These are phyloP conservation scores for Guyanaporus albipodus DNA, from an alignment of 768 basidiomycete genomes.

Conservation along the genomic window DNA sequence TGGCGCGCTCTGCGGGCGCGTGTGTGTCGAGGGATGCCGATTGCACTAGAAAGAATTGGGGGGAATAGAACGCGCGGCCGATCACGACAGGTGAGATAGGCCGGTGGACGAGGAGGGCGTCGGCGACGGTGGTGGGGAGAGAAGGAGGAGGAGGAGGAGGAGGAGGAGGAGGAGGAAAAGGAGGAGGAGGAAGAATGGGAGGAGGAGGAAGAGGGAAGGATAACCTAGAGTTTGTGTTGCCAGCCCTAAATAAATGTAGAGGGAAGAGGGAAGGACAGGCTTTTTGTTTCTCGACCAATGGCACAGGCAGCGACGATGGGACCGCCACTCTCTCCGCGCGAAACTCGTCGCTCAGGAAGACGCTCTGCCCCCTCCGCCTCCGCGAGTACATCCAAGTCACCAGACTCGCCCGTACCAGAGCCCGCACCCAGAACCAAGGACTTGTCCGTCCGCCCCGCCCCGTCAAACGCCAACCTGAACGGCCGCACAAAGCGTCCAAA, in stretches of 20 bases:
- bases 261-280: no score
- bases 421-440: conserved; percentile 41
- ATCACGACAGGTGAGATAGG: conserved; percentile 13
- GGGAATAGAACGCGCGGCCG: conserved; percentile 3
- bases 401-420: conserved; percentile 60
- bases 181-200: conserved; percentile 1
- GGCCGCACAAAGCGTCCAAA: conserved; percentile 58
- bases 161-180: background rate
- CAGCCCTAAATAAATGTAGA: conserved; percentile 37
- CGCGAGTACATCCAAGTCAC: conserved; percentile 66
- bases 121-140: background rate
- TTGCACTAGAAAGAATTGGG: conserved; percentile 2
- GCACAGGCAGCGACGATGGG: conserved; percentile 70
- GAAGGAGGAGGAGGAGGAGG: background rate
- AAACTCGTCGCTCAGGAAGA: conserved; percentile 73
- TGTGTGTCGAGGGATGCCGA: background rate
- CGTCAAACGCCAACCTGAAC: conserved; percentile 36
- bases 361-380: conserved; percentile 67
- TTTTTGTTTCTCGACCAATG: conserved; percentile 37
- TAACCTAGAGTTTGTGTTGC: conserved; percentile 18
- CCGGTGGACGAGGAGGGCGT: background rate
- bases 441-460: conserved; percentile 37
- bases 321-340: conserved; percentile 71
- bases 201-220: background rate
- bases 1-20: background rate